These are phyloP conservation scores for Ascosphaera aggregata DNA, from an alignment of 2,329 filamentous ascomycete genomes.

Conservation along the genomic window DNA sequence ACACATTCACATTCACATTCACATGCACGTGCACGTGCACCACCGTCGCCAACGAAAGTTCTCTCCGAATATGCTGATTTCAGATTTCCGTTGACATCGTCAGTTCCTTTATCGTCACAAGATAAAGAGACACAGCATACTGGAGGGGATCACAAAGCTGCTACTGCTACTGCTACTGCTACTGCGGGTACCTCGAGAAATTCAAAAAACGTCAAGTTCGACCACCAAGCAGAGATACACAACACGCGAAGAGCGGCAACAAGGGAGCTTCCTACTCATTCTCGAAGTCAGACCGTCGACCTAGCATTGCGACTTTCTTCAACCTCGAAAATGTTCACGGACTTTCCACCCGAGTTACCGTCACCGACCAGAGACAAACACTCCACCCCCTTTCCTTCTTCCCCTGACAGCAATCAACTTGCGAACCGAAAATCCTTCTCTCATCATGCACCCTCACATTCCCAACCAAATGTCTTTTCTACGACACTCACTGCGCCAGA, in stretches of 20 bases:
- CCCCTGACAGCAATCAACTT: conserved; percentile 11
- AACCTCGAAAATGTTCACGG: background rate
- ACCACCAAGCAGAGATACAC: background rate
- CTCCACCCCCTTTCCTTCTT: conserved; percentile 7
- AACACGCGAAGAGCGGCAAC: background rate
- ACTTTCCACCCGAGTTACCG: background rate
- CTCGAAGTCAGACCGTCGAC: background rate
- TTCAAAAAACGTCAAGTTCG: background rate
- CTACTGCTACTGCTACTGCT: too few species aligned
- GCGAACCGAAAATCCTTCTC: conserved; percentile 16
- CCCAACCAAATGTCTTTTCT: conserved; percentile 9
- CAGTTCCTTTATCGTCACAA: too few species aligned
- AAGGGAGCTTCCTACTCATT: background rate
- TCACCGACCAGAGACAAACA: background rate
- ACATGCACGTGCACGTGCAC: background rate
- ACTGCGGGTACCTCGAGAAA: too few species aligned
- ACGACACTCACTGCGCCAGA: conserved; percentile 35
- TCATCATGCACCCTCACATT: conserved; percentile 6
- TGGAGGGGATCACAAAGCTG: too few species aligned
- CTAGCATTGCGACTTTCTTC: background rate
- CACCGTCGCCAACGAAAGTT: background rate
- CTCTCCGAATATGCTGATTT: background rate
- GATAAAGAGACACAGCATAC: too few species aligned
- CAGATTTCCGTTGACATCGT: background rate
- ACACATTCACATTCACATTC: too few species aligned